These are phyloP conservation scores for Cyathus striatus DNA, from an alignment of 768 basidiomycete species.

Conservation along the genomic window DNA sequence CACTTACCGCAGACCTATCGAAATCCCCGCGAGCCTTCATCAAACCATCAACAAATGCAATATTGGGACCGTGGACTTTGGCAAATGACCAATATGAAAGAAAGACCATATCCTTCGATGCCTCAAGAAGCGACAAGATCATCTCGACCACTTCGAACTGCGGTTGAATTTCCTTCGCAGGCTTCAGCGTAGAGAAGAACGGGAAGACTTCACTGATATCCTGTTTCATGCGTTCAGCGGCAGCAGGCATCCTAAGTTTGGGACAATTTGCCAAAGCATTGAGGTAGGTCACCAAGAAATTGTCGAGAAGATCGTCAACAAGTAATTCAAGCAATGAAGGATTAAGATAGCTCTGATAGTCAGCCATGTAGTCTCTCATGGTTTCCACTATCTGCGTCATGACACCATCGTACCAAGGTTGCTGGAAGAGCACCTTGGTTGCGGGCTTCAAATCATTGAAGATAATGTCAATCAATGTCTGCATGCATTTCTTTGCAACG, in stretches of 20 bases:
- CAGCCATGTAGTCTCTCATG: constrained; percentile 94
- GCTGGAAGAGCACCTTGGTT: constrained; percentile 78
- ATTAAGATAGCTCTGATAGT: constrained; percentile 90
- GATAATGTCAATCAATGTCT: constrained; percentile 89
- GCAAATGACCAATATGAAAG: constrained; percentile 94
- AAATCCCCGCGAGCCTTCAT: constrained; percentile 89
- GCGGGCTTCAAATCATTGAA: constrained; percentile 93
- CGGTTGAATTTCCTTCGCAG: constrained; percentile 71
- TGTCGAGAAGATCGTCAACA: constrained; percentile 87
- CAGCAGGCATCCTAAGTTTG: constrained; percentile 83
- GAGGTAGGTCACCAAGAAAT: constrained; percentile 87
- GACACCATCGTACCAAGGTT: constrained; percentile 86
- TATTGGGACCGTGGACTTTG: constrained; percentile 88
- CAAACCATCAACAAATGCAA: constrained; percentile 85
- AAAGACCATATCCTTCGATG: constrained; percentile 86
- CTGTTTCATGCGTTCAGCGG: constrained; percentile 75
- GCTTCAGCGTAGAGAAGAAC: constrained; percentile 79
- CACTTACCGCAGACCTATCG: constrained; percentile 80
- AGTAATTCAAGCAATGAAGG: constrained; percentile 86
- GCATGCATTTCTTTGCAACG: constrained; percentile 95
- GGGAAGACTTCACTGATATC: constrained; percentile 76
- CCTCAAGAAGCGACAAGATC: constrained; percentile 75
- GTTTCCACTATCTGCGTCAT: constrained; percentile 90
- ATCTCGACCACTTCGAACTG: constrained; percentile 86
- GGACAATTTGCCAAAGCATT: constrained; percentile 78